Percentiles rank a stretch among this genome's conserved stretches.
Conservation (phyloP, 1,284 basidiomycete genomes). For the Naganishia liquefaciens region DNA sequence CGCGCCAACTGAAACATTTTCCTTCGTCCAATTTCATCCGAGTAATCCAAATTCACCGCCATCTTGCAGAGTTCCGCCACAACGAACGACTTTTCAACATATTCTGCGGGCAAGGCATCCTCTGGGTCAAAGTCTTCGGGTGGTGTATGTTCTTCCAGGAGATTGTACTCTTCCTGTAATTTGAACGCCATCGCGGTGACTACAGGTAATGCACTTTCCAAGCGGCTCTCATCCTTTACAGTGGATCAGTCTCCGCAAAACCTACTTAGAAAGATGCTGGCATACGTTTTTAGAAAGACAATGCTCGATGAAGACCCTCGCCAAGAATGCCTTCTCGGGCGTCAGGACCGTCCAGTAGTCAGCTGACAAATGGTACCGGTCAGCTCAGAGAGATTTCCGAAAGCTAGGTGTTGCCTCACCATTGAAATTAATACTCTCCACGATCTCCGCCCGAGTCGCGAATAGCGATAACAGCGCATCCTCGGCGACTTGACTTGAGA, state of each 20-base stretch:
- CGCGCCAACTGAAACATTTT: slow-evolving; percentile 87
- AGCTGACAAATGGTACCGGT: slow-evolving; percentile 39
- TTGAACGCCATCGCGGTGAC: slow-evolving; percentile 86
- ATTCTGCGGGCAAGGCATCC: slow-evolving; percentile 61
- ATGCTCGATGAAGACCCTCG: slow-evolving; percentile 80
- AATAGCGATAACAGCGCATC: slow-evolving; percentile 68
- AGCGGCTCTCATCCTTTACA: slow-evolving; percentile 61
- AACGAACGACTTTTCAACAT: slow-evolving; percentile 64
- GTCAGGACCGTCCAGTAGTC: slow-evolving; percentile 79
- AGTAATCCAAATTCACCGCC: slow-evolving; percentile 82
- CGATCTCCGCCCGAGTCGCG: slow-evolving; percentile 62
- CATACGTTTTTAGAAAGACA: slow-evolving; percentile 63
- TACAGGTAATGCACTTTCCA: slow-evolving; percentile 79
- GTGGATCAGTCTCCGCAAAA: slow-evolving; percentile 19
- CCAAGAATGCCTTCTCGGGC: slow-evolving; percentile 80
- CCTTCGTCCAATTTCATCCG: slow-evolving; percentile 89
- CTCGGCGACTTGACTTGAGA: slow-evolving; percentile 63
- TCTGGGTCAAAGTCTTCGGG: slow-evolving; percentile 47
- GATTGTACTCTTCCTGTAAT: slow-evolving; percentile 78
- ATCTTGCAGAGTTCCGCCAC: slow-evolving; percentile 79
- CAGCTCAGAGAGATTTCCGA: neutral
- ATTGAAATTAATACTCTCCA: slow-evolving; percentile 69
- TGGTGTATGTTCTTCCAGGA: slow-evolving; percentile 57
- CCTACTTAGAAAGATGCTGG: neutral
- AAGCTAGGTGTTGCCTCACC: slow-evolving; percentile 57